Percentiles rank a stretch among this genome's conserved stretches.
Conservation (phyloP, 805 yeast species). For the Kluyveromyces siamensis region DNA sequence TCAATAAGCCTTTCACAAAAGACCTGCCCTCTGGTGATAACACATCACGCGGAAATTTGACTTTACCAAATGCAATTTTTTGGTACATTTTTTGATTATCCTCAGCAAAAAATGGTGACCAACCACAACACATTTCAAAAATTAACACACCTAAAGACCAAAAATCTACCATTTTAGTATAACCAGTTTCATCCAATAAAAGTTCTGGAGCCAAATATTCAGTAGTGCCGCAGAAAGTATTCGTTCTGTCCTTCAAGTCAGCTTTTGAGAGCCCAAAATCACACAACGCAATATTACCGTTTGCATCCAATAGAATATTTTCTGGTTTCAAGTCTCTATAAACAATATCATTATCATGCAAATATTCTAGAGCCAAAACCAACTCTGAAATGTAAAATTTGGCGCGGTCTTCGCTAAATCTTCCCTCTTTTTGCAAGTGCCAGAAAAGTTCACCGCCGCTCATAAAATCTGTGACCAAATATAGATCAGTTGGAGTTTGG, state of each 20-base stretch:
- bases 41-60: constrained; percentile 93
- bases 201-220: constrained; percentile 98
- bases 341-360: constrained; percentile 92
- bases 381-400: constrained; percentile 95
- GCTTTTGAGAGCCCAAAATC: constrained; percentile 97
- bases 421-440: constrained; percentile 95
- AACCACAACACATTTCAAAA: constrained; percentile 99
- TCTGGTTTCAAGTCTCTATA: constrained; percentile 97
- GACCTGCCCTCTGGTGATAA: constrained; percentile 88
- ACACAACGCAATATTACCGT: constrained; percentile 95
- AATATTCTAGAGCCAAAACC: constrained; percentile 84
- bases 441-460: constrained; percentile 95
- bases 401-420: constrained; percentile 88
- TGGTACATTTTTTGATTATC: constrained; percentile 98
- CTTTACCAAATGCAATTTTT: constrained; percentile 97
- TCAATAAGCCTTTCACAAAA: constrained; percentile 88
- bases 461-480: constrained; percentile 94
- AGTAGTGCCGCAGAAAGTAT: constrained; percentile 97
- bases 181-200: constrained; percentile 87
- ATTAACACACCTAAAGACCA: constrained; percentile 97
- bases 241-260: constrained; percentile 80
- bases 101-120: constrained; percentile 98
- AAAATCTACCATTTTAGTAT: constrained; percentile 97
- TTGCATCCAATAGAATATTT: constrained; percentile 88
- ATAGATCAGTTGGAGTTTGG: constrained; percentile 89